A percentile compares a stretch with the other conserved stretches of the same genome.
Evolutionary conservation across 177 flowering plant genomes (phyloP).

Genomic region (Telopea speciosissima): DNA sequence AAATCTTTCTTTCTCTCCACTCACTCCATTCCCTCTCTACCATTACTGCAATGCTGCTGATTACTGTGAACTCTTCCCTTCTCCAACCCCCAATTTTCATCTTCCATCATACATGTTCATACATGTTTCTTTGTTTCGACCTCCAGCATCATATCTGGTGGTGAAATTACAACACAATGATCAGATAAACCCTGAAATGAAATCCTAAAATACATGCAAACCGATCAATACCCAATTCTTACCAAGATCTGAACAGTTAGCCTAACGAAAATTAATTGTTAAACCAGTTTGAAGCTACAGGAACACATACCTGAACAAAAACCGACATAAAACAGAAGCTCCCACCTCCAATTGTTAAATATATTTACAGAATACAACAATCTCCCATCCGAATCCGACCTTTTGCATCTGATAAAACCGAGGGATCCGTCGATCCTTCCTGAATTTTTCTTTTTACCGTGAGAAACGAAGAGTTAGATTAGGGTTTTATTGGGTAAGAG

Average conservation of each 20-base stretch:
- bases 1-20: too few relatives aligned
- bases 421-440: slow-evolving; percentile 15
- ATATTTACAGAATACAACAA: background rate
- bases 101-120: too few relatives aligned
- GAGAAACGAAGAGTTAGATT: slow-evolving; percentile 35
- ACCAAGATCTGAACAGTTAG: background rate
- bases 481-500: too few relatives aligned
- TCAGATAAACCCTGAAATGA: slow-evolving; percentile 2
- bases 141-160: too few relatives aligned
- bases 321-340: background rate
- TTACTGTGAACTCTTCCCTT: too few relatives aligned
- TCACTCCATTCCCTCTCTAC: too few relatives aligned
- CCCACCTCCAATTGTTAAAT: background rate
- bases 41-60: too few relatives aligned
- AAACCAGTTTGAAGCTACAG: background rate
- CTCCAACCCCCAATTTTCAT: too few relatives aligned
- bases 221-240: slow-evolving; percentile 8
- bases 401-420: slow-evolving; percentile 21
- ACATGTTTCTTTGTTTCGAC: too few relatives aligned
- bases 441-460: slow-evolving; percentile 18
- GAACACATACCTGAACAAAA: slow-evolving; percentile 31
- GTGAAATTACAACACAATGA: too few relatives aligned
- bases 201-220: slow-evolving; percentile 10
- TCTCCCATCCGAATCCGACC: slow-evolving; percentile 8
- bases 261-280: slow-evolving; percentile 8